These are phyloP conservation scores for Triticum turgidum DNA, from an alignment of 176 grass and related monocot species.

Conservation along the genomic window DNA sequence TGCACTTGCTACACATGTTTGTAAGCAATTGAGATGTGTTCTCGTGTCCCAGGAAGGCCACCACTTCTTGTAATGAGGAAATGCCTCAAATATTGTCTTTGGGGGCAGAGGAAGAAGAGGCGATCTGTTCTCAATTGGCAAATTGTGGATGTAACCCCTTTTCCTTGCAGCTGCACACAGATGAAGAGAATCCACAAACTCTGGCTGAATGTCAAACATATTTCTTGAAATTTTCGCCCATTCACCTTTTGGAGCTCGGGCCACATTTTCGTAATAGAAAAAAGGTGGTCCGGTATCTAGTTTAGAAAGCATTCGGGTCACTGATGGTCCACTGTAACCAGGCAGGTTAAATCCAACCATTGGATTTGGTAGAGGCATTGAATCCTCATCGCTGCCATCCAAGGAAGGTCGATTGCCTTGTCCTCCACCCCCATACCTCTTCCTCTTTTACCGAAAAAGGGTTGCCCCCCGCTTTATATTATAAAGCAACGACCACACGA, in stretches of 20 bases:
- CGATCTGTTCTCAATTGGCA: constrained; percentile 58
- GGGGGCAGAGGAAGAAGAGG: constrained; percentile 52
- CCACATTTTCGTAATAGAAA: constrained; percentile 86
- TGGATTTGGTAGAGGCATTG: constrained; percentile 43
- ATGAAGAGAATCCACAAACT: constrained; percentile 76
- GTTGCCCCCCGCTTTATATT: no score
- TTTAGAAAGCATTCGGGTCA: constrained; percentile 32
- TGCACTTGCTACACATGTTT: constrained; percentile 57
- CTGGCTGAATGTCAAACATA: constrained; percentile 65
- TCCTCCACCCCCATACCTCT: constrained; percentile 7
- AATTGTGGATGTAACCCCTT: constrained; percentile 84
- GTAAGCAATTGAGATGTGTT: constrained; percentile 75
- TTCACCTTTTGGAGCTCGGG: constrained; percentile 64
- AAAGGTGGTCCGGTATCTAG: constrained; percentile 59
- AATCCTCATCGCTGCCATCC: constrained; percentile 5
- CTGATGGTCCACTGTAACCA: background rate
- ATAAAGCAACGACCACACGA: no score
- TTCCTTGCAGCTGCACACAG: constrained; percentile 69
- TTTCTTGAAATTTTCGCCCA: constrained; percentile 64
- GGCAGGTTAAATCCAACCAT: constrained; percentile 69
- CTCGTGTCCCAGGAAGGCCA: constrained; percentile 84
- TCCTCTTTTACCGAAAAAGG: constrained; percentile 14
- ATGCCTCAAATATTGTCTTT: constrained; percentile 60
- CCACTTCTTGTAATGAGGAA: constrained; percentile 48
- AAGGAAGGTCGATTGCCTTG: constrained; percentile 15